These are phyloP conservation scores for Epichloe sp. DNA, from an alignment of 2,329 filamentous ascomycete genomes.

Conservation along the genomic window DNA sequence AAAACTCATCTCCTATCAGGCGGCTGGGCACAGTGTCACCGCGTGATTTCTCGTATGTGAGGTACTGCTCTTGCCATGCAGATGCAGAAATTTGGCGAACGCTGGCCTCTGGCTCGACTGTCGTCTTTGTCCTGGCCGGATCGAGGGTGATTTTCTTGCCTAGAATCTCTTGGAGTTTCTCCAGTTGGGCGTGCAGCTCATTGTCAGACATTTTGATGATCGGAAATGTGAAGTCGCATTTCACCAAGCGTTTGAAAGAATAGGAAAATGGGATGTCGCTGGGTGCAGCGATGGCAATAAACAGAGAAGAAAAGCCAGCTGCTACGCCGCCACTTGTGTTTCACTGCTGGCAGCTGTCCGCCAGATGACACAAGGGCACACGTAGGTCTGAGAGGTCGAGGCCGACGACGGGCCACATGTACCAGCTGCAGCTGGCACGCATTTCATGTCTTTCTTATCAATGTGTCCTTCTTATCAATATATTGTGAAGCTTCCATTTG, in stretches of 20 bases:
- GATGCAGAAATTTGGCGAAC: neutral
- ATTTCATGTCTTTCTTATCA: neutral
- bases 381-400: neutral
- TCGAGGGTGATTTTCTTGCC: conserved; percentile 6
- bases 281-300: neutral
- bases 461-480: neutral
- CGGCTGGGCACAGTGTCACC: neutral
- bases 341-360: conserved; percentile 2
- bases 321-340: neutral
- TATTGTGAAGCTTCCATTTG: neutral
- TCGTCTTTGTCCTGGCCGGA: neutral
- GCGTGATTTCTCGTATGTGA: neutral
- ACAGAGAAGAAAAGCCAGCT: neutral
- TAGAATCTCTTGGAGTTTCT: conserved; percentile 8
- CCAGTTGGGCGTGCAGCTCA: conserved; percentile 4
- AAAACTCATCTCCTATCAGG: neutral
- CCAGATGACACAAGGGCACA: neutral
- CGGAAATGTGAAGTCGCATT: neutral
- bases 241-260: neutral
- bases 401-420: neutral
- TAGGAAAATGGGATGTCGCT: neutral
- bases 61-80: conserved; percentile 2
- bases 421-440: neutral
- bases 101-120: neutral
- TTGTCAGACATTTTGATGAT: conserved; percentile 2